Evolutionary conservation across 805 yeast species (phyloP), one percentile per base, ranked within the genome.

Genomic region (Ogataea paraovalis): DNA sequence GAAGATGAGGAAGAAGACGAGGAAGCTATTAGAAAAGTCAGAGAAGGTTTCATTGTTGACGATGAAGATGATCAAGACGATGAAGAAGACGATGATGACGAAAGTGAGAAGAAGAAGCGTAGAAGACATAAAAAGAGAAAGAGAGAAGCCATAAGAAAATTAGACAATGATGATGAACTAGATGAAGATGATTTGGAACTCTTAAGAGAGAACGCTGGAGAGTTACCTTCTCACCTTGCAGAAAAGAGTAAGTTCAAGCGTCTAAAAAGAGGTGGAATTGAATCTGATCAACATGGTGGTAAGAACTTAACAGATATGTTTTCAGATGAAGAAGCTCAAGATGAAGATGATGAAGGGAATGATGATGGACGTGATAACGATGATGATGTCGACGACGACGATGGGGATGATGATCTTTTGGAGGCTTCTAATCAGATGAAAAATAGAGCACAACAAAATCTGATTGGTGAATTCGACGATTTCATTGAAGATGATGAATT

Each of bases 401-500:
- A 65, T 19, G 60, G 47, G 10, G 69, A 60, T 28, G 66, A 60
- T 47, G 64, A 64, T 55, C 44, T 65, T n/a, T 23, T 59, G 48
- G 66, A 57, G 39, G 62, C 65, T 1, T 53, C 64, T 4, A 59
- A 62, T 49, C 51, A 54, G 21, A 57, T 54, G 44, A 54, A 53
- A 22, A 52, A 53, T n/a, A 58, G 59, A 43, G 49, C 56, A 44
- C 62, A 50, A 46, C 61, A 54, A 42, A 65, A 52, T 52, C 63
- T 47, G 67, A 67, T 81, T 54, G 96, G 90, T 62, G 98, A 94
- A 66, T 82, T 92, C 58, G 99, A 90, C 64, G 99, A 91, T 63
- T 94, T 94, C 69, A 94, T 94, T 57, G 99, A 92, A 68, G 97
- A 92, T 51, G 99, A 94, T 67, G 97, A 91, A 65, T 85, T 86